A percentile compares a stretch with the other conserved stretches of the same genome.
phyloP scores from a whole-genome alignment of 2,329 filamentous ascomycete species.

The Huntiella bhutanensis region DNA sequence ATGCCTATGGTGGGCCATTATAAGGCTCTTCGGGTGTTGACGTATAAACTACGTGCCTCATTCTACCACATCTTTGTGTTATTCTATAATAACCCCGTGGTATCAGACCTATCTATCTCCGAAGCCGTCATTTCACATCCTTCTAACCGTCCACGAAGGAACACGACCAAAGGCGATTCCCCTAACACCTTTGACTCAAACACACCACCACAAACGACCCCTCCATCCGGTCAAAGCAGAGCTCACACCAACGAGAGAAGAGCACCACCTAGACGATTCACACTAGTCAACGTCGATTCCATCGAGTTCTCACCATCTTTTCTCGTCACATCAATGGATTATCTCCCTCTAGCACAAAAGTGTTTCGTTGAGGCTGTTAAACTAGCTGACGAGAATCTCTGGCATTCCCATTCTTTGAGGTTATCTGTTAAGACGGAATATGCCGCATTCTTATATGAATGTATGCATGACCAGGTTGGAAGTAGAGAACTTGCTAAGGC shows the following conservation, averaged over 20 bases:
- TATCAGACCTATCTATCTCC: slow-evolving; percentile 41
- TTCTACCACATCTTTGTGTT: slow-evolving; percentile 95
- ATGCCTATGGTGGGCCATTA: slow-evolving; percentile 65
- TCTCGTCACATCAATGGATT: slow-evolving; percentile 60
- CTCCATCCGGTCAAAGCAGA: slow-evolving; percentile 28
- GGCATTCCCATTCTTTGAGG: slow-evolving; percentile 75
- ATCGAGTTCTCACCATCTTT: slow-evolving; percentile 29
- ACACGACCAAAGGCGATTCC: background rate
- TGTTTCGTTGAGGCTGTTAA: slow-evolving; percentile 63
- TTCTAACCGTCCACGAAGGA: slow-evolving; percentile 16
- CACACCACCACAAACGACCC: slow-evolving; percentile 16
- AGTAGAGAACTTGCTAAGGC: slow-evolving; percentile 61
- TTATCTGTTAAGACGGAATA: slow-evolving; percentile 85
- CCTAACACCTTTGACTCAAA: slow-evolving; percentile 19
- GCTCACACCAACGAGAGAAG: slow-evolving; percentile 33
- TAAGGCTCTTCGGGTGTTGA: slow-evolving; percentile 71
- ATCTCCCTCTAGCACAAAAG: slow-evolving; percentile 60
- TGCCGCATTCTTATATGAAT: slow-evolving; percentile 84
- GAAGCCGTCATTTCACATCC: slow-evolving; percentile 19
- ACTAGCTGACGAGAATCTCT: slow-evolving; percentile 57
- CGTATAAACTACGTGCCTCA: slow-evolving; percentile 78
- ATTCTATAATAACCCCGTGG: slow-evolving; percentile 76
- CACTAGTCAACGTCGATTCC: slow-evolving; percentile 18
- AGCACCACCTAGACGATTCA: slow-evolving; percentile 34
- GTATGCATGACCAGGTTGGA: slow-evolving; percentile 59